These are phyloP conservation scores for Suillus decipiens DNA, from an alignment of 768 basidiomycete genomes.

Conservation along the genomic window DNA sequence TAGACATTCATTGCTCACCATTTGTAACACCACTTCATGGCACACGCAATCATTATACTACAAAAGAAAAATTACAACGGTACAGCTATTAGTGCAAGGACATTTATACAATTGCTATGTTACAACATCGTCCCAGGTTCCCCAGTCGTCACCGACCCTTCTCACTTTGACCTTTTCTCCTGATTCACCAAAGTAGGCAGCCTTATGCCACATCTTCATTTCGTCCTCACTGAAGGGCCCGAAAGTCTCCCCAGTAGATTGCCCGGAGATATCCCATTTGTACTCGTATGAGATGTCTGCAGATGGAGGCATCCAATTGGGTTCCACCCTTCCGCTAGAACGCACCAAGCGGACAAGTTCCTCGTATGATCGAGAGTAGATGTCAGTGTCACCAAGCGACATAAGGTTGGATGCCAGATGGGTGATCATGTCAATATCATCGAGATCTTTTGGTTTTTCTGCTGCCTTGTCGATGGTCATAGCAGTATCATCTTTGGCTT, in stretches of 20 bases:
- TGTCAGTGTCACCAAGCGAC: conserved; percentile 81
- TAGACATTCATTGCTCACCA: neutral
- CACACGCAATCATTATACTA: neutral
- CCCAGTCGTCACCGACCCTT: conserved; percentile 69
- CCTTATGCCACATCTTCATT: conserved; percentile 77
- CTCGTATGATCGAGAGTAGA: conserved; percentile 86
- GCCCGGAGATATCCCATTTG: conserved; percentile 68
- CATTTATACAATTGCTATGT: conserved; percentile 28
- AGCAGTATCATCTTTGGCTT: conserved; percentile 35
- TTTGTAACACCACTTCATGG: neutral
- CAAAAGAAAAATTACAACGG: neutral
- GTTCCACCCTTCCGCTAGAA: conserved; percentile 65
- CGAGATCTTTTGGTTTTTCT: conserved; percentile 30
- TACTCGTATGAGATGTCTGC: conserved; percentile 81
- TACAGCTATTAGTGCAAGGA: neutral
- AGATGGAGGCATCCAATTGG: conserved; percentile 74
- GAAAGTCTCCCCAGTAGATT: conserved; percentile 54
- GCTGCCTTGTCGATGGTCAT: conserved; percentile 54
- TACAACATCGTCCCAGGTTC: conserved; percentile 67
- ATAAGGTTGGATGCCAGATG: conserved; percentile 87
- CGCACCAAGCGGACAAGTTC: conserved; percentile 79
- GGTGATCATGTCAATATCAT: conserved; percentile 77
- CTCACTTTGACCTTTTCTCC: conserved; percentile 83
- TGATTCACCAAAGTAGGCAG: conserved; percentile 73
- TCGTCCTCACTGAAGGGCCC: conserved; percentile 84